Evolutionary conservation across 2,329 filamentous ascomycete species (phyloP), one percentile per base, ranked within the genome.

Genomic region (Trichoderma polysporum): DNA sequence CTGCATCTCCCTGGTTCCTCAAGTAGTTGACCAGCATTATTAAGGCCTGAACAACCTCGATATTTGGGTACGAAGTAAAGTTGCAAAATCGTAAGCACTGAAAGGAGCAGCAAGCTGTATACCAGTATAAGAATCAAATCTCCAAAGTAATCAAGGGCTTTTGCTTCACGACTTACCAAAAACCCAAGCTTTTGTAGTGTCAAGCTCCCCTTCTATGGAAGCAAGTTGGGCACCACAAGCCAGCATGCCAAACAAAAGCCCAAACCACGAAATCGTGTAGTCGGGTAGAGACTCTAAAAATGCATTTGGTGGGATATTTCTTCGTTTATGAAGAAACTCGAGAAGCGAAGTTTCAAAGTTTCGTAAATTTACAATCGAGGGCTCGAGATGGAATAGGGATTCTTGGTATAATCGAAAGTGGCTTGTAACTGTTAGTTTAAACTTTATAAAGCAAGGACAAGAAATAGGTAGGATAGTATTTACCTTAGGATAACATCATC

Each of bases 71-170:
- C 15, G 58, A 61, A 27, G 58, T 61, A 49, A 61, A 61, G 45
- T 61, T 61, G 58, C 58, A 49, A 27, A 49, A 61, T 50, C 58
- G 27, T 37, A 61, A 61, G 41, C 58, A 61, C 25, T 61, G 58
- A 25, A 61, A 61, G 8, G 41, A 50, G n/a, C 58, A 61, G 41
- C 58, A 61, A n/a, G 58, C 58, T 61, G 41, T 37, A 61, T 37
- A 17, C 19, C 7, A 6, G 57, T 27, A 27, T 61, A 6, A 49
- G 39, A 50, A 61, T 33, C 31, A 61, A 49, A 37, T 27, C 19
- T 17, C 5, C 13, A 10, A 15, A 47, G n/a, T 12, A 33, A 17
- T 33, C 6, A 15, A 33, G 1, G 15, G 17, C 4, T 47, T 31
- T 47, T 47, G 19, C 10, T 12, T 12, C 31, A 35, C 5, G 5